Evolutionary conservation across 257 asterid genomes (phyloP).

Genomic region (Primulina tabacum): DNA sequence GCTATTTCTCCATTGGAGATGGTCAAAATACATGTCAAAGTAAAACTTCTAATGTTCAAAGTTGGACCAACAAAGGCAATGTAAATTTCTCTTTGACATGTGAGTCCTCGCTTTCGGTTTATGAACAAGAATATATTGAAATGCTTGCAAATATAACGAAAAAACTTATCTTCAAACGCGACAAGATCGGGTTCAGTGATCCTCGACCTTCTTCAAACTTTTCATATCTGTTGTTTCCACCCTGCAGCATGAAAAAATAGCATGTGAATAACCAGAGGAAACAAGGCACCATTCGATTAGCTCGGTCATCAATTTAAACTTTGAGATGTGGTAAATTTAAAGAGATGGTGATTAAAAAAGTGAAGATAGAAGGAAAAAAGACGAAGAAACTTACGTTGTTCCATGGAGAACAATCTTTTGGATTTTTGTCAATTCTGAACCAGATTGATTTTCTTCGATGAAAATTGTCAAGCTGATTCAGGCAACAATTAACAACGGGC

Average conservation of each 20-base stretch:
- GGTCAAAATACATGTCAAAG: no score
- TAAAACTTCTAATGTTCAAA: background rate
- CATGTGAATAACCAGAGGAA: background rate
- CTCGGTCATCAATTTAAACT: background rate
- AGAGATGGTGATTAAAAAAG: background rate
- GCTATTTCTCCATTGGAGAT: no score
- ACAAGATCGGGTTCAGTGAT: constrained; percentile 47
- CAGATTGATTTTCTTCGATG: constrained; percentile 93
- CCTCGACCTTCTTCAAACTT: constrained; percentile 90
- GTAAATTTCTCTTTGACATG: background rate
- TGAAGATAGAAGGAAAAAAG: background rate
- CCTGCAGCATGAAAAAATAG: constrained; percentile 37
- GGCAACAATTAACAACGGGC: constrained; percentile 16
- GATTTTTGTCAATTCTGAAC: constrained; percentile 71
- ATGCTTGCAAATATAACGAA: constrained; percentile 9
- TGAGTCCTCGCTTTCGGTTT: background rate
- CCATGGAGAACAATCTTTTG: constrained; percentile 87
- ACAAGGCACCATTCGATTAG: background rate
- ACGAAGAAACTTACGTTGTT: constrained; percentile 67
- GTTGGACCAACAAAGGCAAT: background rate
- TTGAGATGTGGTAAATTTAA: background rate
- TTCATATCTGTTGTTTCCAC: constrained; percentile 99
- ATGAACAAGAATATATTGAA: constrained; percentile 11
- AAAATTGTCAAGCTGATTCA: constrained; percentile 78
- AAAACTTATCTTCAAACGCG: constrained; percentile 1